A percentile compares a stretch with the other conserved stretches of the same genome.
Conservation (phyloP, 2,329 filamentous ascomycete genomes). For the Pseudophaeomoniella oleicola region DNA sequence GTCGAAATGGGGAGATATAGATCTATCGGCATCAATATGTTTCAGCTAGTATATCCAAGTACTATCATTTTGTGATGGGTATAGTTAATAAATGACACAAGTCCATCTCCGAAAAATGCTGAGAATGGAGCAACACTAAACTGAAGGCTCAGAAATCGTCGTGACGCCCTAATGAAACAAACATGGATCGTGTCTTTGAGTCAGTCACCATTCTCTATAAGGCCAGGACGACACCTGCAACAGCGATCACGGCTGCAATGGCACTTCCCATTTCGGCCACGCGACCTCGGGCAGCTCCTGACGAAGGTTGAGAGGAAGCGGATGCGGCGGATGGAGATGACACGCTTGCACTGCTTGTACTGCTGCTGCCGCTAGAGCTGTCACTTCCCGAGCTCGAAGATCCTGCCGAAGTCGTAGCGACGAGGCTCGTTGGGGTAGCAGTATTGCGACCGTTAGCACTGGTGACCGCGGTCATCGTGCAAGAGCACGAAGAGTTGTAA, state of each 20-base stretch:
- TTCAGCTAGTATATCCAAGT: no score
- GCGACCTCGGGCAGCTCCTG: slow-evolving; percentile 13
- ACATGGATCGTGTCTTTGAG: no score
- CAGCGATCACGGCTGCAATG: slow-evolving; percentile 23
- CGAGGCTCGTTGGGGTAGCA: no score
- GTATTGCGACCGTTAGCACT: slow-evolving; percentile 8
- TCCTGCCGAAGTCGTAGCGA: slow-evolving; percentile 5
- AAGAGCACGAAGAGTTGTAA: slow-evolving; percentile 11
- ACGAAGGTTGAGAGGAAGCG: slow-evolving; percentile 15
- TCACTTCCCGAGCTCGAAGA: slow-evolving; percentile 4
- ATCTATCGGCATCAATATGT: no score
- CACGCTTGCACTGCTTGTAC: slow-evolving; percentile 5
- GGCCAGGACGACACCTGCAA: slow-evolving; percentile 23
- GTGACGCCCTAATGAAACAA: no score
- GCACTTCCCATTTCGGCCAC: no score
- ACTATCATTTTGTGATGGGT: no score
- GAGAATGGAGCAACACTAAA: no score
- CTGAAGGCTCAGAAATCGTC: no score
- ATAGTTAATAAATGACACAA: no score
- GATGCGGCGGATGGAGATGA: slow-evolving; percentile 8
- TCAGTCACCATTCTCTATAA: slow-evolving; percentile 14
- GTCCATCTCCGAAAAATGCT: no score
- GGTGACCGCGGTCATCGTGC: slow-evolving; percentile 7
- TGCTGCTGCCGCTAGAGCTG: background rate
- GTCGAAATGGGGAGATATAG: no score